These are phyloP conservation scores for Saccharomycopsis selenospora DNA, from an alignment of 805 yeast species.

Conservation along the genomic window DNA sequence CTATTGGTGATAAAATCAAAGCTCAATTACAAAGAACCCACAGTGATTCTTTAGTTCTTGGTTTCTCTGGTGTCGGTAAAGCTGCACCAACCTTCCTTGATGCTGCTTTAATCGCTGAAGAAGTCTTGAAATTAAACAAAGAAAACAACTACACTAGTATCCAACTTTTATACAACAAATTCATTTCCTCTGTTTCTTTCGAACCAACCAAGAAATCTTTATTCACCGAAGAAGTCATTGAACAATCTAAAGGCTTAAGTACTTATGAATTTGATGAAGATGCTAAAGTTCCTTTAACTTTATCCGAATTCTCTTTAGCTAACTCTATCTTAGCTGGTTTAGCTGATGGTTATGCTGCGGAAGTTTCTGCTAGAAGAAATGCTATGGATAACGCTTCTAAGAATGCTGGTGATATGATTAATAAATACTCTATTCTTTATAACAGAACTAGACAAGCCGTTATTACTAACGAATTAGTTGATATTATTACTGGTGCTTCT, in stretches of 20 bases:
- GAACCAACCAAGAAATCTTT: slow-evolving; percentile 71
- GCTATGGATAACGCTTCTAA: slow-evolving; percentile 99
- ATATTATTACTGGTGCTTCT: slow-evolving; percentile 99
- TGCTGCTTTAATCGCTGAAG: slow-evolving; percentile 82
- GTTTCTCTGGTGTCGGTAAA: slow-evolving; percentile 90
- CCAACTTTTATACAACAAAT: slow-evolving; percentile 81
- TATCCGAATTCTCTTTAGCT: slow-evolving; percentile 83
- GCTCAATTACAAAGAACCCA: slow-evolving; percentile 81
- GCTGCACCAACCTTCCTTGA: slow-evolving; percentile 92
- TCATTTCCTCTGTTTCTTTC: slow-evolving; percentile 80
- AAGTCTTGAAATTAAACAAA: slow-evolving; percentile 59
- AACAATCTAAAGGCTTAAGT: slow-evolving; percentile 76
- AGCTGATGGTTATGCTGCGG: slow-evolving; percentile 98
- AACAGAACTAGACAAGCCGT: slow-evolving; percentile 99
- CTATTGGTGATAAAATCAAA: slow-evolving; percentile 93
- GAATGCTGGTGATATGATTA: slow-evolving; percentile 99
- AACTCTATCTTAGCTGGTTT: slow-evolving; percentile 84
- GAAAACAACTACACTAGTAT: slow-evolving; percentile 58
- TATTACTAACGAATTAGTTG: slow-evolving; percentile 98
- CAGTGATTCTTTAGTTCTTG: slow-evolving; percentile 57
- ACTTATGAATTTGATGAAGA: slow-evolving; percentile 74
- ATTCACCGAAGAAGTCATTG: slow-evolving; percentile 64
- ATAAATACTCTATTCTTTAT: slow-evolving; percentile 91
- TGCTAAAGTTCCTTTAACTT: slow-evolving; percentile 53
- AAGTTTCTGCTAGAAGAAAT: slow-evolving; percentile 96